These are phyloP conservation scores for Nakataea oryzae DNA, from an alignment of 2,329 filamentous ascomycete species.

Conservation along the genomic window DNA sequence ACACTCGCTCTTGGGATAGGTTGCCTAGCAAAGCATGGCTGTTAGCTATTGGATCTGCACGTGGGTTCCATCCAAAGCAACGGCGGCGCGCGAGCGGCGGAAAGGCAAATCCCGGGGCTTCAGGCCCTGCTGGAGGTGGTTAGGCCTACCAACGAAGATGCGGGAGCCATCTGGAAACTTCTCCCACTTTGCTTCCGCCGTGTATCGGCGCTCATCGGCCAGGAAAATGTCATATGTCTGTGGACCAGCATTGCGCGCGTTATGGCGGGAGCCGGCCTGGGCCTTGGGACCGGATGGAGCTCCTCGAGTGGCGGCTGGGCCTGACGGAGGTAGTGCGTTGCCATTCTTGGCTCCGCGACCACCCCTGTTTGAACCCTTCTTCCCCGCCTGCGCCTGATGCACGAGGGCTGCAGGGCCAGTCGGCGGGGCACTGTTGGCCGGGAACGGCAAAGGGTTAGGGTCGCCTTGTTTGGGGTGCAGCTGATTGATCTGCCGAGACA, in stretches of 20 bases:
- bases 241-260: slow-evolving; percentile 35
- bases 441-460: not conserved
- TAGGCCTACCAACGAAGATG: slow-evolving; percentile 74
- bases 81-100: slow-evolving; percentile 6
- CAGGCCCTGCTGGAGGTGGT: slow-evolving; percentile 84
- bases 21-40: slow-evolving; percentile 57
- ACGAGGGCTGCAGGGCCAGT: not conserved
- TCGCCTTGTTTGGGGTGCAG: not conserved
- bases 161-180: slow-evolving; percentile 67
- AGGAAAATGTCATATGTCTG: slow-evolving; percentile 64
- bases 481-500: not conserved
- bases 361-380: not conserved
- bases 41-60: slow-evolving; percentile 12
- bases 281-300: slow-evolving; percentile 14
- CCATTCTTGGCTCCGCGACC: not conserved
- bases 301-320: slow-evolving; percentile 6
- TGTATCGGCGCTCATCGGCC: slow-evolving; percentile 62
- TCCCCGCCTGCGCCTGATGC: not conserved
- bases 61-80: slow-evolving; percentile 6
- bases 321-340: slow-evolving; percentile 3
- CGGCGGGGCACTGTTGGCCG: not conserved
- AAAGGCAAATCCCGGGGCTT: slow-evolving; percentile 11
- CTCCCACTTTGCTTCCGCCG: slow-evolving; percentile 72
- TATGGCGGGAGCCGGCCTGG: not conserved
- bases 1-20: slow-evolving; percentile 83